These are phyloP conservation scores for Cinnamomum micranthum DNA, from an alignment of 164 flowering plant species.

Conservation along the genomic window DNA sequence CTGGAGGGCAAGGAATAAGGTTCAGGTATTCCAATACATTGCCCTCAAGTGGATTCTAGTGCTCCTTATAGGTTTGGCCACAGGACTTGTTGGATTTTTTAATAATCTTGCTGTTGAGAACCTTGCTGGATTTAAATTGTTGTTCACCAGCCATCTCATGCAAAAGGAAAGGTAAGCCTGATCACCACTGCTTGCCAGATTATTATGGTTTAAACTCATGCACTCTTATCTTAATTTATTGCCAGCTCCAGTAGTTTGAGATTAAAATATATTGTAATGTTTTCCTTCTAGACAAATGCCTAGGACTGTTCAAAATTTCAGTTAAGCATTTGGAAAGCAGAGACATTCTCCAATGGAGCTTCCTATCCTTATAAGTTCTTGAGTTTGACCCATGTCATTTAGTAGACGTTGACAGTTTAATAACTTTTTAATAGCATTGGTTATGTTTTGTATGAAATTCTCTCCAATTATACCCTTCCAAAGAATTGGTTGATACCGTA, in stretches of 20 bases:
- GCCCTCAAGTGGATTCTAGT: constrained; percentile 85
- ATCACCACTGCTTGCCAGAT: background rate
- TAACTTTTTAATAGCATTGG: no score
- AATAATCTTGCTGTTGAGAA: constrained; percentile 91
- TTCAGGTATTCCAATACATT: constrained; percentile 73
- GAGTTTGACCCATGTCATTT: no score
- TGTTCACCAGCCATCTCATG: constrained; percentile 63
- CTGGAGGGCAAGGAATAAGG: constrained; percentile 75
- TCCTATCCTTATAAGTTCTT: no score
- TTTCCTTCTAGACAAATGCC: no score
- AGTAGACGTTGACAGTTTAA: no score
- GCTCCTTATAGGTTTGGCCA: constrained; percentile 62
- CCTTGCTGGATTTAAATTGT: constrained; percentile 80
- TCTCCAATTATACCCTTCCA: no score
- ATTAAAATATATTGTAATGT: no score
- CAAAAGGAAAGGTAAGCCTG: constrained; percentile 51
- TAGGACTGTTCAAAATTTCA: background rate
- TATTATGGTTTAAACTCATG: background rate
- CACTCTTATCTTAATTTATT: background rate
- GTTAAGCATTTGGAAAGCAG: no score
- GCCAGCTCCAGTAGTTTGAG: background rate
- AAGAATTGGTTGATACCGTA: no score
- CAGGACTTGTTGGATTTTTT: constrained; percentile 72
- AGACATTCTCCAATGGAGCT: no score
- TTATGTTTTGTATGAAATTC: no score